Base-by-base conservation (phyloP, 225 moss, liverwort and hornwort species). In the Lunularia cruciata region DNA sequence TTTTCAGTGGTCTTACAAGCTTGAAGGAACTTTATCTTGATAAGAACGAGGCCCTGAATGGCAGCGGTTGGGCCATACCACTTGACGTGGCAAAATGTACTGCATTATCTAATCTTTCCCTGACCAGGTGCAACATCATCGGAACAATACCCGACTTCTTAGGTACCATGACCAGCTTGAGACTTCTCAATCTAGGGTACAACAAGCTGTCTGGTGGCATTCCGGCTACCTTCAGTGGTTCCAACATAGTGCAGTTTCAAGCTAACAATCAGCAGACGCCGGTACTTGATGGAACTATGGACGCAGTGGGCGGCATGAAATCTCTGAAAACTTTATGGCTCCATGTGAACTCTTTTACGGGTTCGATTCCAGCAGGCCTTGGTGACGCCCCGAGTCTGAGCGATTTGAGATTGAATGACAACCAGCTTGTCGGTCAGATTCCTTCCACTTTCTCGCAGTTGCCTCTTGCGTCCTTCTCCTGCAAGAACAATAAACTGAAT, bases 21-120 rank as follows among this genome's bases (percentile, higher is more conserved):
- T 12, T 92, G 10, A 67, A 72, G 68, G 53, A 54, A 26, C 32
- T 96, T 19, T 90, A 92, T 51, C 53, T 96, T 0, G 95, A 96
- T 27, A 59, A 79, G 18, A 86, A 89, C 47, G 22, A 57, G 0
- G 63, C 13, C 5, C 58, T 96, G 36, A 96, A 96, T 11, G 86
- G 82, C 1, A 86, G 87, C 2, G 90, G 95, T 14, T 96, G 95
- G 95, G 69, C 72, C 28, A 79, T 96, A n/a, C 92, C 95, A 0
- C 57, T 73, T 16, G 82, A 83, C 5, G 67, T 96, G 1, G 71
- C 57, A 1, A 63, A 76, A 2, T 83, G 82, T 55, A 86, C 72
- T 0, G 3, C 37, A 18, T 71, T 96, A 5, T 11, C 77, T 16
- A 96, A 92, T 35, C 38, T 96, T 30, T 92, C 95, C 0, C 43